Evolutionary conservation across 495 filamentous ascomycete species (phyloP).

Genomic region (Penicillium salamii): DNA sequence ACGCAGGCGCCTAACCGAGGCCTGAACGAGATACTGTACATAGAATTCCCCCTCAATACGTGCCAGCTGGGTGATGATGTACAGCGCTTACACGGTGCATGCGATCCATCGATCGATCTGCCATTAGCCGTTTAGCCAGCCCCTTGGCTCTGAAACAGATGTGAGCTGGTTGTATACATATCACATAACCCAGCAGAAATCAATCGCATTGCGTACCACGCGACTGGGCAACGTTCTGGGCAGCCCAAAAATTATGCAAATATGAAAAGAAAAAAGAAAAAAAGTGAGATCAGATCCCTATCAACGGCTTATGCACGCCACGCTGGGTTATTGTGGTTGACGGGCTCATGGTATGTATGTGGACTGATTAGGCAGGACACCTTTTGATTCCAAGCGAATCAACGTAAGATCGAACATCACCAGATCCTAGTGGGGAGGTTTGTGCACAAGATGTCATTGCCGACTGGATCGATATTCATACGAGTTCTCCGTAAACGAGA

Average conservation of each 20-base stretch:
- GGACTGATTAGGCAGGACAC: not conserved
- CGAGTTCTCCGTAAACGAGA: not conserved
- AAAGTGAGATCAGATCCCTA: constrained; percentile 1
- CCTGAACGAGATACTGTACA: too few relatives aligned
- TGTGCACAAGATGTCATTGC: not conserved
- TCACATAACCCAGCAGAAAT: not conserved
- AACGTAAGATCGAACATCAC: not conserved
- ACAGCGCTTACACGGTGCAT: not conserved
- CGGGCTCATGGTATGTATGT: not conserved
- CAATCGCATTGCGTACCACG: too few relatives aligned
- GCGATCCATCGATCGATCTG: not conserved
- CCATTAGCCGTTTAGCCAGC: not conserved
- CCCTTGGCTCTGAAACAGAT: not conserved
- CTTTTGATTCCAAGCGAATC: not conserved
- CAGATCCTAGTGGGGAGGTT: not conserved
- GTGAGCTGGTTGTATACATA: not conserved
- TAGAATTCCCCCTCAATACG: not conserved
- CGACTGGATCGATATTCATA: not conserved
- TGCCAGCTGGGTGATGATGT: not conserved
- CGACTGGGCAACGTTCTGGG: too few relatives aligned
- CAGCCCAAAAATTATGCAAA: too few relatives aligned
- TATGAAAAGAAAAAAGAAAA: too few relatives aligned
- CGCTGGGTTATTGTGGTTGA: not conserved
- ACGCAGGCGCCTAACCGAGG: not conserved
- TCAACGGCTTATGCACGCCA: constrained; percentile 9